Evolutionary conservation across 2,329 filamentous ascomycete species (phyloP).

Genomic region (Malbranchea cinnamomea): DNA sequence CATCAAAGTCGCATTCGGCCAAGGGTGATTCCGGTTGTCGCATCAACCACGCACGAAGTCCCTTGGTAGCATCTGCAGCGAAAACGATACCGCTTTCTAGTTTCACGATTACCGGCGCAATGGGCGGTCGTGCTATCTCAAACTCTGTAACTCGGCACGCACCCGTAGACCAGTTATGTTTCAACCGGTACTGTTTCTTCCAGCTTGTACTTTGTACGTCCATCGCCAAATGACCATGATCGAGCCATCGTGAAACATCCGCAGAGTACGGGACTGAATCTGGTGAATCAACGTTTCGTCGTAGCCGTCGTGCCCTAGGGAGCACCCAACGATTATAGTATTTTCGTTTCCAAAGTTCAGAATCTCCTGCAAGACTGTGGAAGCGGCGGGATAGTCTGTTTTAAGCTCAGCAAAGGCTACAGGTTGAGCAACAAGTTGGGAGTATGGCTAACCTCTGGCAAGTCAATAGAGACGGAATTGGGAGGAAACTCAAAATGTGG

Average conservation of each 20-base stretch:
- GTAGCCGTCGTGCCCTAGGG: slow-evolving; percentile 61
- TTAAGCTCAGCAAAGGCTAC: background rate
- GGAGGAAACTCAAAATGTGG: slow-evolving; percentile 65
- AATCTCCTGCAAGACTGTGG: slow-evolving; percentile 57
- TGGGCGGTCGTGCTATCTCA: slow-evolving; percentile 39
- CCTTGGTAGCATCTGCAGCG: slow-evolving; percentile 54
- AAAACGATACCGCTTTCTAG: slow-evolving; percentile 63
- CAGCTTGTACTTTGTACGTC: slow-evolving; percentile 48
- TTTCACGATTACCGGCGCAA: slow-evolving; percentile 56
- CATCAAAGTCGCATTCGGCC: slow-evolving; percentile 25
- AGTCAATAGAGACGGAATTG: slow-evolving; percentile 50
- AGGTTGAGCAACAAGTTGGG: slow-evolving; percentile 2
- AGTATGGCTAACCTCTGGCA: slow-evolving; percentile 38
- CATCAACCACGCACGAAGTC: slow-evolving; percentile 65
- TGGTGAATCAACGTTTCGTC: slow-evolving; percentile 33
- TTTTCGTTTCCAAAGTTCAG: slow-evolving; percentile 77
- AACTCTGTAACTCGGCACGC: slow-evolving; percentile 69
- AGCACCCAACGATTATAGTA: slow-evolving; percentile 82
- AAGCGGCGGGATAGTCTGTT: slow-evolving; percentile 51
- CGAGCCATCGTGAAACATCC: slow-evolving; percentile 44
- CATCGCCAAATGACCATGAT: slow-evolving; percentile 42
- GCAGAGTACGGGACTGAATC: slow-evolving; percentile 33
- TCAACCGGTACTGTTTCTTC: slow-evolving; percentile 77
- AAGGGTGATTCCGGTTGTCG: slow-evolving; percentile 45
- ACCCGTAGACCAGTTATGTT: slow-evolving; percentile 82